phyloP scores from a whole-genome alignment of 2,329 filamentous ascomycete genomes.

The Fusarium abutilonis region DNA sequence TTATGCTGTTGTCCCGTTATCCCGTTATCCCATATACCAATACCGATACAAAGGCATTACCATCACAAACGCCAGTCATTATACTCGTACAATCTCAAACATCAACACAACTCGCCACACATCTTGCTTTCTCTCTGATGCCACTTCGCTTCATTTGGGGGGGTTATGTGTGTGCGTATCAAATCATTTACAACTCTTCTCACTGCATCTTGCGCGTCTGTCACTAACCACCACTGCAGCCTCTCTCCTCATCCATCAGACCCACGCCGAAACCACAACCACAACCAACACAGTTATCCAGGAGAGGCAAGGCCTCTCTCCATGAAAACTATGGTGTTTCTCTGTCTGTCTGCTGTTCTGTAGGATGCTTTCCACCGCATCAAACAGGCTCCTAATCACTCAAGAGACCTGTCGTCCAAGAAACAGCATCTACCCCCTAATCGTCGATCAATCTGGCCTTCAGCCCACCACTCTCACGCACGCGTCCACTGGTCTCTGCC shows the following conservation, averaged over 20 bases:
- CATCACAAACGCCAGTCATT: conserved; percentile 23
- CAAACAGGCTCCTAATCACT: conserved; percentile 16
- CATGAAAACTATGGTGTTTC: too few species aligned
- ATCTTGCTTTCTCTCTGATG: conserved; percentile 28
- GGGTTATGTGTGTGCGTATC: conserved; percentile 41
- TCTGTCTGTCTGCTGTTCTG: conserved; percentile 38
- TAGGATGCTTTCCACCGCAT: conserved; percentile 32
- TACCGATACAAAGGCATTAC: conserved; percentile 13
- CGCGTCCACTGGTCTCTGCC: conserved; percentile 45
- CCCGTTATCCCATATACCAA: conserved; percentile 7
- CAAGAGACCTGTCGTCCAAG: conserved; percentile 23
- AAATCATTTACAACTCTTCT: conserved; percentile 48
- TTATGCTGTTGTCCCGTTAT: conserved; percentile 6
- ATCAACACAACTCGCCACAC: conserved; percentile 37
- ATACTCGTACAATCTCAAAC: conserved; percentile 23
- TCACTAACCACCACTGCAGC: conserved; percentile 41
- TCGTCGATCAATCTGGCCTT: conserved; percentile 46
- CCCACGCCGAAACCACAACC: conserved; percentile 37
- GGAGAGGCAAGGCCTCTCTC: conserved; percentile 19
- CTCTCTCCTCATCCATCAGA: conserved; percentile 42
- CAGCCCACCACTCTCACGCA: conserved; percentile 50
- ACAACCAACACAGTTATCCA: conserved; percentile 32
- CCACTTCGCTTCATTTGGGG: conserved; percentile 44
- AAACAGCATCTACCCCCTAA: conserved; percentile 42
- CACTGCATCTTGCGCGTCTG: conserved; percentile 46